A percentile compares a stretch with the other conserved stretches of the same genome.
phyloP scores from a whole-genome alignment of 2,329 filamentous ascomycete genomes.

The Colletotrichum filicis region DNA sequence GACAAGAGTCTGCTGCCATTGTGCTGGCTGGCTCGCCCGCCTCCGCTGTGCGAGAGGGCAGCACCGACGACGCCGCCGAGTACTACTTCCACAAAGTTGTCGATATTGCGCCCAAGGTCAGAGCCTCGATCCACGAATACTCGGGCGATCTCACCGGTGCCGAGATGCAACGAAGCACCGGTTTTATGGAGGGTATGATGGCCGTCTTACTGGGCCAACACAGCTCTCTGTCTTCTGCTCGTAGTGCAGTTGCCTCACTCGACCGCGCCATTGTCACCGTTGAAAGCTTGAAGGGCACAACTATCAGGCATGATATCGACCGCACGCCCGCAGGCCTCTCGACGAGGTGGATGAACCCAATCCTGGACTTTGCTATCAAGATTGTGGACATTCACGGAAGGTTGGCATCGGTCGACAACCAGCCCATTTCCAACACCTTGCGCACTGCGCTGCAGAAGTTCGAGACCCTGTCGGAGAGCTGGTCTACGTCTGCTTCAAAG shows the following conservation, averaged over 20 bases:
- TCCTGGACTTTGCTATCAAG: slow-evolving; percentile 71
- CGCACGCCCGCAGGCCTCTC: slow-evolving; percentile 43
- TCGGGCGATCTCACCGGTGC: slow-evolving; percentile 86
- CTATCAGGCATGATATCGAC: slow-evolving; percentile 17
- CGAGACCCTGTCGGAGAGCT: slow-evolving; percentile 52
- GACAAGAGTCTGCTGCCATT: slow-evolving; percentile 76
- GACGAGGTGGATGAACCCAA: slow-evolving; percentile 72
- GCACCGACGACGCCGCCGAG: slow-evolving; percentile 60
- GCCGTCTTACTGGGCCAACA: slow-evolving; percentile 73
- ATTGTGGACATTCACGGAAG: slow-evolving; percentile 75
- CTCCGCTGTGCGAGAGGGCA: slow-evolving; percentile 37
- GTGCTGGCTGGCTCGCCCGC: slow-evolving; percentile 68
- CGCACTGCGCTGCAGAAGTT: slow-evolving; percentile 61
- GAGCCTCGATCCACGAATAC: slow-evolving; percentile 76
- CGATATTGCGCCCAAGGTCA: slow-evolving; percentile 75
- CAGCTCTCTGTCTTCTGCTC: slow-evolving; percentile 53
- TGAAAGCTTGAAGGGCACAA: slow-evolving; percentile 38
- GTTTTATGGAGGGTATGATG: slow-evolving; percentile 88
- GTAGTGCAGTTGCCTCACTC: slow-evolving; percentile 47
- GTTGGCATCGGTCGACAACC: slow-evolving; percentile 66
- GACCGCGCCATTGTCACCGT: slow-evolving; percentile 26
- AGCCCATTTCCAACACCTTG: slow-evolving; percentile 56
- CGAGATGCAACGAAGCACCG: slow-evolving; percentile 82
- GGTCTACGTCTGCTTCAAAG: slow-evolving; percentile 57
- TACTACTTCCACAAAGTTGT: slow-evolving; percentile 84